Evolutionary conservation across 345 rosid genomes (phyloP).

Genomic region (Eutrema heterophyllum): DNA sequence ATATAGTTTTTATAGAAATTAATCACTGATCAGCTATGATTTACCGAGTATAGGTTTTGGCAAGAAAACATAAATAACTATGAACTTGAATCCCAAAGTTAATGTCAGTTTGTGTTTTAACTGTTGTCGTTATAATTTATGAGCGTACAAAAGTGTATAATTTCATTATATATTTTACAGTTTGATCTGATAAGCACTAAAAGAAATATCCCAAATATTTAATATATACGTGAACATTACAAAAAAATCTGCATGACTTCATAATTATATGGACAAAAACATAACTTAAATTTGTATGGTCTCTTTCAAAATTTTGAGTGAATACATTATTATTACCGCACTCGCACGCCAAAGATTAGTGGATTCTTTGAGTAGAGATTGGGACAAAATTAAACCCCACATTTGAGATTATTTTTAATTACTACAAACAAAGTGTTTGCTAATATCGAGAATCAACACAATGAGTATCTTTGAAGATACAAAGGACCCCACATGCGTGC

Average conservation of each 20-base stretch:
- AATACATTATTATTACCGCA: background rate
- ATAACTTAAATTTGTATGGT: background rate
- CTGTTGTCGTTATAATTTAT: background rate
- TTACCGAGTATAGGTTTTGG: background rate
- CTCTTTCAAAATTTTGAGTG: background rate
- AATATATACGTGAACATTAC: background rate
- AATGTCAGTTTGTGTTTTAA: background rate
- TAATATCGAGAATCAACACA: conserved; percentile 36
- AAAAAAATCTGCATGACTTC: background rate
- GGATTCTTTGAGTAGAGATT: conserved; percentile 35
- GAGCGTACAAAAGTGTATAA: background rate
- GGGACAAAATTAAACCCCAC: conserved; percentile 9
- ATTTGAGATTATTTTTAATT: background rate
- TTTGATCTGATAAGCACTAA: background rate
- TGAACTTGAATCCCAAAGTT: background rate
- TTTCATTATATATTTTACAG: background rate
- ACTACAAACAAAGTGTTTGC: conserved; percentile 7
- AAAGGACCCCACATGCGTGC: conserved; percentile 54
- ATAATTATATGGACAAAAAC: background rate
- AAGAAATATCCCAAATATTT: no score
- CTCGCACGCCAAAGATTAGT: conserved; percentile 10
- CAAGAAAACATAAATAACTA: background rate
- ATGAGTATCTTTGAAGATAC: conserved; percentile 59
- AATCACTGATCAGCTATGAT: background rate
- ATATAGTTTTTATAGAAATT: background rate